Conservation (phyloP, 2,329 filamentous ascomycete genomes). For the Calonectria pseudoturangicola region DNA sequence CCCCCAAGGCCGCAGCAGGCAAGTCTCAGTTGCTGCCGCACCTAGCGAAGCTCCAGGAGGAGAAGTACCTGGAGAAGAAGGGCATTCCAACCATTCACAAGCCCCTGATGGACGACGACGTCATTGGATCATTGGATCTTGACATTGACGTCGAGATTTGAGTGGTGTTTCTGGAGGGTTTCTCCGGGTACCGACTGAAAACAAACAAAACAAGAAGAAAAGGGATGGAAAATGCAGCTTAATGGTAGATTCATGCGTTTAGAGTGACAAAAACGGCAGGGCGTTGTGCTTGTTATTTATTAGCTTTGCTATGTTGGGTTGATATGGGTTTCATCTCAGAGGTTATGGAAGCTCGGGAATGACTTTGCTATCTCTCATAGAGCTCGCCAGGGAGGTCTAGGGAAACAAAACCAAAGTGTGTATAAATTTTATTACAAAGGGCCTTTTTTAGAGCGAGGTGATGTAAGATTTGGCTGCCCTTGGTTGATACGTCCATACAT, state of each 20-base stretch:
- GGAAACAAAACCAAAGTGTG: constrained; percentile 18
- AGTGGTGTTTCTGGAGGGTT: constrained; percentile 18
- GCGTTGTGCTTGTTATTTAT: constrained; percentile 32
- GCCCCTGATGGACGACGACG: constrained; percentile 91
- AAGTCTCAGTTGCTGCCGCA: constrained; percentile 69
- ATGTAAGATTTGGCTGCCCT: neutral
- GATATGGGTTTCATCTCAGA: constrained; percentile 26
- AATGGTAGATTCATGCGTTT: constrained; percentile 23
- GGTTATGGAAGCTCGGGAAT: constrained; percentile 30
- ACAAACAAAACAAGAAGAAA: neutral
- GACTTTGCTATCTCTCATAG: constrained; percentile 14
- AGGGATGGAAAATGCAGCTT: constrained; percentile 8
- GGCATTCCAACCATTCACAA: constrained; percentile 82
- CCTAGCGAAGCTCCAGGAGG: constrained; percentile 71
- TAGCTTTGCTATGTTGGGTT: constrained; percentile 10
- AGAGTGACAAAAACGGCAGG: constrained; percentile 39
- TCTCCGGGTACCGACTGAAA: neutral
- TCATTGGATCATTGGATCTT: constrained; percentile 91
- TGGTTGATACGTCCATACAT: neutral
- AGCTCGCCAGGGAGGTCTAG: constrained; percentile 3
- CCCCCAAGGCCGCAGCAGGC: constrained; percentile 68
- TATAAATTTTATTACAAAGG: neutral
- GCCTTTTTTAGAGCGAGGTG: neutral
- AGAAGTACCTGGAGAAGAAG: constrained; percentile 74
- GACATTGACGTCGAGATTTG: constrained; percentile 94